Evolutionary conservation across 345 rosid species (phyloP).

Genomic region (Cardamine chenopodiifolia): DNA sequence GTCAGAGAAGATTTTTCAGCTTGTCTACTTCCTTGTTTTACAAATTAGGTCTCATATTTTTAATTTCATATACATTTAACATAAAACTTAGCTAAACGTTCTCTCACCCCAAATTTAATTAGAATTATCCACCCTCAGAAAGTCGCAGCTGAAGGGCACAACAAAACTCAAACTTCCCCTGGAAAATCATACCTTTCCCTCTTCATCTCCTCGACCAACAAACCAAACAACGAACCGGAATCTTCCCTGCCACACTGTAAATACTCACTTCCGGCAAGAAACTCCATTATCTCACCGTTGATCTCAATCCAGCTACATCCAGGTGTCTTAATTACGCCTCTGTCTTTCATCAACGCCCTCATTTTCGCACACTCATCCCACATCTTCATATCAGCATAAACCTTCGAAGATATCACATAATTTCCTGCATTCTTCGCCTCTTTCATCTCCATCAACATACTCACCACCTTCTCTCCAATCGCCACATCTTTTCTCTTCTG

Average conservation of each 20-base stretch:
- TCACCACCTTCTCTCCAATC: conserved; percentile 57
- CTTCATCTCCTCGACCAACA: conserved; percentile 68
- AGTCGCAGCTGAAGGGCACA: no score
- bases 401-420: conserved; percentile 76
- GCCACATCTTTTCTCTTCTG: conserved; percentile 58
- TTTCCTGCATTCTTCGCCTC: conserved; percentile 76
- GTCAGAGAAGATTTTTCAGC: not conserved
- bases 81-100: not conserved
- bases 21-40: not conserved
- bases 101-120: not conserved
- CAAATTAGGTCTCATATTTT: not conserved
- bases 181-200: conserved; percentile 55
- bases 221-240: conserved; percentile 42
- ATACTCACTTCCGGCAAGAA: conserved; percentile 63
- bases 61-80: not conserved
- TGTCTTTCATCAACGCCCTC: conserved; percentile 71
- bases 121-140: not conserved
- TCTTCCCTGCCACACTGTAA: conserved; percentile 35
- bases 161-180: not conserved
- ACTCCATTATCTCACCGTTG: conserved; percentile 55
- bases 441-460: conserved; percentile 58
- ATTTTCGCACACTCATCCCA: conserved; percentile 79
- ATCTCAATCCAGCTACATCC: conserved; percentile 93
- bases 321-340: conserved; percentile 71
- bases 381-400: conserved; percentile 67